phyloP scores from a whole-genome alignment of 306 rosid species.

The Calophaca sinica region DNA sequence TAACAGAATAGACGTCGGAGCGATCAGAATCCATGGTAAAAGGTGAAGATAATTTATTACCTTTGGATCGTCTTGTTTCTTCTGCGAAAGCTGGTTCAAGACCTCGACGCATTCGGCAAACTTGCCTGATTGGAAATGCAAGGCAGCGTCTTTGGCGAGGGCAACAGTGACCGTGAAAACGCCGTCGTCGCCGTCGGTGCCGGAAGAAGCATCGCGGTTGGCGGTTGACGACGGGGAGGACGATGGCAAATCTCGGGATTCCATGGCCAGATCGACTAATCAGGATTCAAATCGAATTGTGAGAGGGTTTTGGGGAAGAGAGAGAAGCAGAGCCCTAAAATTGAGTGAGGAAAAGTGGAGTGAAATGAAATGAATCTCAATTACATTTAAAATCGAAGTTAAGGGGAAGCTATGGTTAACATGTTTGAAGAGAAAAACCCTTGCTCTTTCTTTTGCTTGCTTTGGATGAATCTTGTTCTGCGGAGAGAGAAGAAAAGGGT shows the following conservation, averaged over 20 bases:
- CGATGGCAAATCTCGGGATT: slow-evolving; percentile 69
- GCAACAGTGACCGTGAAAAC: slow-evolving; percentile 62
- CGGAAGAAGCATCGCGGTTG: slow-evolving; percentile 70
- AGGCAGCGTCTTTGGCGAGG: slow-evolving; percentile 81
- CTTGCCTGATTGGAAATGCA: slow-evolving; percentile 87
- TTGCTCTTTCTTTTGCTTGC: slow-evolving; percentile 18
- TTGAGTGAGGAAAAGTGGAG: slow-evolving; percentile 38
- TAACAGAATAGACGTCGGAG: not conserved
- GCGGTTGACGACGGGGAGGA: slow-evolving; percentile 55
- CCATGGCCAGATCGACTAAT: slow-evolving; percentile 85
- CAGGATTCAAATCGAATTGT: slow-evolving; percentile 43
- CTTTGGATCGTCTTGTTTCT: slow-evolving; percentile 90
- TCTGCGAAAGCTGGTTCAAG: slow-evolving; percentile 73
- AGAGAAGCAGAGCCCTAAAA: slow-evolving; percentile 51
- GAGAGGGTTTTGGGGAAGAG: slow-evolving; percentile 50
- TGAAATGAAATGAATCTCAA: slow-evolving; percentile 42
- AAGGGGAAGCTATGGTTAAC: slow-evolving; percentile 3
- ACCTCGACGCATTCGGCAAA: slow-evolving; percentile 76
- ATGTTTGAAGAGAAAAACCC: slow-evolving; percentile 49
- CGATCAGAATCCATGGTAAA: slow-evolving; percentile 30
- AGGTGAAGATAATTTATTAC: slow-evolving; percentile 46
- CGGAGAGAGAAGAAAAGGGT: slow-evolving; percentile 25
- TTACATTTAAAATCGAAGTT: slow-evolving; percentile 51
- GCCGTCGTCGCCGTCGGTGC: slow-evolving; percentile 68
- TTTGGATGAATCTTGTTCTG: slow-evolving; percentile 42